Percentiles rank a stretch among this genome's conserved stretches.
These are phyloP conservation scores for Millerozyma acaciae DNA, from an alignment of 805 yeast species.

Conservation along the genomic window DNA sequence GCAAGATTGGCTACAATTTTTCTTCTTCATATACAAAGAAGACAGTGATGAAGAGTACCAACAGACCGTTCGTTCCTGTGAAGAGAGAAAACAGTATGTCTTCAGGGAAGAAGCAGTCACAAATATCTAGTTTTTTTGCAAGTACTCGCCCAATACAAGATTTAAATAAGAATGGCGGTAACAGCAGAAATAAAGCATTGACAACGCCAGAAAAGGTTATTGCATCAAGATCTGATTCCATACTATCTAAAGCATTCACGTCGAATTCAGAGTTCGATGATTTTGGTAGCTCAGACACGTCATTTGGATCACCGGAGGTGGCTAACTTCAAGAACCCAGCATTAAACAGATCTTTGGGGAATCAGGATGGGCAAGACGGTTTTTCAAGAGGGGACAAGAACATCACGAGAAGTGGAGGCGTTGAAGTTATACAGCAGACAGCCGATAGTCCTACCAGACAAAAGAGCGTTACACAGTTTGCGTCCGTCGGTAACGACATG, in stretches of 20 bases:
- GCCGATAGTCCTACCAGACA: slow-evolving; percentile 2
- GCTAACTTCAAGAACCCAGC: slow-evolving; percentile 34
- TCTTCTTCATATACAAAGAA: too few relatives aligned
- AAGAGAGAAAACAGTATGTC: slow-evolving; percentile 3
- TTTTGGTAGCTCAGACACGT: slow-evolving; percentile 28
- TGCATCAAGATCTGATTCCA: slow-evolving; percentile 17
- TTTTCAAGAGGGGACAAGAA: too few relatives aligned
- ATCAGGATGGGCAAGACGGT: too few relatives aligned
- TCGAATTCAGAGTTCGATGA: slow-evolving; percentile 26
- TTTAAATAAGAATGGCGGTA: too few relatives aligned
- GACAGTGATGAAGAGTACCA: slow-evolving; percentile 5
- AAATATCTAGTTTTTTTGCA: slow-evolving; percentile 27
- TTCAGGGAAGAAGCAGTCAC: slow-evolving; percentile 15
- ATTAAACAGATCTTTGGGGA: slow-evolving; percentile 15
- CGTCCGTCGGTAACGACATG: too few relatives aligned
- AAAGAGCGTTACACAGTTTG: too few relatives aligned
- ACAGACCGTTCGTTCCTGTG: slow-evolving; percentile 7
- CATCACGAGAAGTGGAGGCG: slow-evolving; percentile 2
- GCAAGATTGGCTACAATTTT: too few relatives aligned
- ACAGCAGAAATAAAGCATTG: not conserved
- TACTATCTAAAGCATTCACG: slow-evolving; percentile 15
- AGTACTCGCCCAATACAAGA: not conserved
- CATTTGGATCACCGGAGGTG: slow-evolving; percentile 35
- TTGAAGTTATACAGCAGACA: slow-evolving; percentile 3
- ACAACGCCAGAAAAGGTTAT: slow-evolving; percentile 12